Evolutionary conservation across 192 early-diverging fungal genomes (phyloP).

Genomic region (Backusella macrospora): DNA sequence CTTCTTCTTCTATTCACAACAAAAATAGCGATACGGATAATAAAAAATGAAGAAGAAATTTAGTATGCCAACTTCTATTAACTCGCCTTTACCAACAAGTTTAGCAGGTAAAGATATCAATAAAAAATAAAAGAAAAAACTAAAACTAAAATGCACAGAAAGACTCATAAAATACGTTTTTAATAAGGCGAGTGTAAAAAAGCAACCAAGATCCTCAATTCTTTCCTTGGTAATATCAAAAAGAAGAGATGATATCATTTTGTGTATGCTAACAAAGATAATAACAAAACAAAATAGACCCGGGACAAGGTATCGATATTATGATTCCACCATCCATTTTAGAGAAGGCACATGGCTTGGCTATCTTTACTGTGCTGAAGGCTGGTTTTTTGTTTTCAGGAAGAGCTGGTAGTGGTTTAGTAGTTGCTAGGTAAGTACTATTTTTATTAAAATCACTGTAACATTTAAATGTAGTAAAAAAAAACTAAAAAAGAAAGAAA

Average conservation of each 20-base stretch:
- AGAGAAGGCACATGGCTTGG: conserved; percentile 84
- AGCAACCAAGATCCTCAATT: conserved; percentile 36
- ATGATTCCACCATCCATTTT: conserved; percentile 69
- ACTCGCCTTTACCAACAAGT: conserved; percentile 43
- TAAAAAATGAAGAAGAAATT: conserved; percentile 11
- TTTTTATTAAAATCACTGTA: no score
- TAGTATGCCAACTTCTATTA: conserved; percentile 23
- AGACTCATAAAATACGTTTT: neutral
- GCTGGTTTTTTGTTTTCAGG: conserved; percentile 94
- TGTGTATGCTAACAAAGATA: neutral
- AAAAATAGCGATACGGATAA: neutral
- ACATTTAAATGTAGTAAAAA: neutral
- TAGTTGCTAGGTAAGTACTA: conserved; percentile 81
- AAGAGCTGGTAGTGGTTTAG: conserved; percentile 86
- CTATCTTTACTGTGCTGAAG: conserved; percentile 92
- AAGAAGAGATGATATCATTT: neutral
- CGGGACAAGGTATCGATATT: conserved; percentile 61
- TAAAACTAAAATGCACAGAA: no score
- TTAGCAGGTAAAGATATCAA: conserved; percentile 27
- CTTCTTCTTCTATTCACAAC: neutral
- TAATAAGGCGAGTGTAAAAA: conserved; percentile 35
- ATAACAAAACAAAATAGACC: conserved; percentile 24
- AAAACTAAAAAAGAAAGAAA: neutral
- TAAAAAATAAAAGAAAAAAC: neutral
- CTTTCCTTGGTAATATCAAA: conserved; percentile 30